Base-by-base conservation (phyloP, 2,329 filamentous ascomycete genomes). In the Trichoderma polysporum region DNA sequence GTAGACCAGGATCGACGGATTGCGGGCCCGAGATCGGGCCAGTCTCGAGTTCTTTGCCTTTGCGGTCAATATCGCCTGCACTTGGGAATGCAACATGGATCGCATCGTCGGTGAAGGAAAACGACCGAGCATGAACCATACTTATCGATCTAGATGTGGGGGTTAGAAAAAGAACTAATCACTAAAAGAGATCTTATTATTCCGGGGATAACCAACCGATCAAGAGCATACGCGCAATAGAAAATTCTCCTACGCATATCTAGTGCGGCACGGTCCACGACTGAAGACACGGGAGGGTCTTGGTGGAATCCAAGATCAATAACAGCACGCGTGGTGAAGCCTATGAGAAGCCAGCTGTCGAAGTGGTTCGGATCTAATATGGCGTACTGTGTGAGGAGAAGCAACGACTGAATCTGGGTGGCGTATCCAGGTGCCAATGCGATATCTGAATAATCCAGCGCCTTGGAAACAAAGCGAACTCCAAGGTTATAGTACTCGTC, bases 251-350 rank as follows among this genome's bases (percentile, higher is more conserved):
- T 87, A 61, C 94, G 88, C 68, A 93, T 83, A 71, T 97, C 92
- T 13, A 97, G 81, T 53, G 88, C 87, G 2, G 86, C 81, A 71
- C 88, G 90, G 66, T 92, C 88, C 12, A 89, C 85, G 31, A 88
- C 80, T 17, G 90, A 85, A 69, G 90, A 89, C 66, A 86, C 84
- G 0, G 91, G 90, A 3, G 93, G 93, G 71, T 98, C 94, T 79
- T 97, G 94, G 77, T 98, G 95, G 67, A 96, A 89, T 8, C 95
- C 95, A 33, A 97, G 81, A 79, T 99, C 95, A 25, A 97, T 86
- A 74, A 94, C 89, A 6, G 93, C 92, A 67, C 94, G 88, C 47
- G 92, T 92, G 7, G 94, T 94, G 76, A 95, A 94, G 7, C 94
- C 95, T 66, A 97, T 91, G 69, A 97, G 80, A 70, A 95, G 94